Evolutionary conservation across 2,329 filamentous ascomycete genomes (phyloP).

Genomic region (Stagonosporopsis cucurbitacearum): DNA sequence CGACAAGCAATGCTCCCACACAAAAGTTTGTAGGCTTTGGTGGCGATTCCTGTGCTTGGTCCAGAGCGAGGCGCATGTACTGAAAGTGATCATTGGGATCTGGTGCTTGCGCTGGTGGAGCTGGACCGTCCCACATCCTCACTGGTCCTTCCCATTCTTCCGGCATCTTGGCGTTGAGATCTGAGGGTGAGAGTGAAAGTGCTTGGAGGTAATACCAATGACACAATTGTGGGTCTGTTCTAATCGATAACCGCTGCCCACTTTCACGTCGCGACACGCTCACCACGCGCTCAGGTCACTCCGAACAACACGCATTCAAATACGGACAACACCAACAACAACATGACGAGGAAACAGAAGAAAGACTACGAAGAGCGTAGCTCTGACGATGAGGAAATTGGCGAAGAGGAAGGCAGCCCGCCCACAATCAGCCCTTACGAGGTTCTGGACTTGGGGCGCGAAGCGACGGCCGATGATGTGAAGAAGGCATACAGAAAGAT

Average conservation of each 20-base stretch:
- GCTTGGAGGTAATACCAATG: neutral
- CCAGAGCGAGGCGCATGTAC: conserved; percentile 75
- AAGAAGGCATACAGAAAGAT: conserved; percentile 91
- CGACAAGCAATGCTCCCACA: conserved; percentile 87
- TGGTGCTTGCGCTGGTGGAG: conserved; percentile 22
- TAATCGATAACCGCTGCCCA: conserved; percentile 31
- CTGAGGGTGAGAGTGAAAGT: conserved; percentile 12
- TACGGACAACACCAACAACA: conserved; percentile 6
- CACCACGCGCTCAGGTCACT: conserved; percentile 4
- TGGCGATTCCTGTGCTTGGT: conserved; percentile 78
- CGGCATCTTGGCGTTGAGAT: conserved; percentile 25
- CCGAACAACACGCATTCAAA: conserved; percentile 6
- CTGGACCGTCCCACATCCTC: conserved; percentile 28
- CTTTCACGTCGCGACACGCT: conserved; percentile 17
- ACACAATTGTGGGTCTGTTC: conserved; percentile 25
- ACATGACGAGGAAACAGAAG: conserved; percentile 14
- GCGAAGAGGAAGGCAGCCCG: conserved; percentile 56
- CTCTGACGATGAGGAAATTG: conserved; percentile 56
- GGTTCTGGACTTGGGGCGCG: conserved; percentile 73
- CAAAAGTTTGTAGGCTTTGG: conserved; percentile 91
- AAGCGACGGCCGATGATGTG: conserved; percentile 78
- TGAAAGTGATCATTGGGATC: conserved; percentile 40
- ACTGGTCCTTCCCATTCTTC: conserved; percentile 30
- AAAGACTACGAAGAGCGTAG: conserved; percentile 18
- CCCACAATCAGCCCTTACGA: conserved; percentile 80